Base-by-base conservation (phyloP, 2,329 filamentous ascomycete genomes). In the Gnomoniopsis smithogilvyi region DNA sequence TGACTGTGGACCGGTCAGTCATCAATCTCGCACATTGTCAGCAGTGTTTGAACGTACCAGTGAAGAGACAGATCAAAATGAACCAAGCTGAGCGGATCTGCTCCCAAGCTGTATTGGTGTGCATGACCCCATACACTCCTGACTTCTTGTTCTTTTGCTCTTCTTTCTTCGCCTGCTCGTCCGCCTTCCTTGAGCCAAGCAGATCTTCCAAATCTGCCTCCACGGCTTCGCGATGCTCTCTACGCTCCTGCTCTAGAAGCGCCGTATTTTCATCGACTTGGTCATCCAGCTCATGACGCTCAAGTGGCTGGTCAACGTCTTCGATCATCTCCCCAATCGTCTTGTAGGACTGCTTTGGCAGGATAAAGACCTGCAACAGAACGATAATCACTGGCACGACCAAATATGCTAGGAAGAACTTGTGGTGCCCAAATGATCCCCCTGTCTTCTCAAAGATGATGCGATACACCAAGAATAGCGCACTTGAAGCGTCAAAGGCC, bases 51-150 rank as follows among this genome's bases (percentile, higher is more conserved):
- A 15, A 64, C 68, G 76, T 81, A 84, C 70, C 65, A 6, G 91
- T 96, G 71, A 96, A 94, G 21, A 92, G 73, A 6, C 90, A 90
- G 66, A 96, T 90, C 41, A 96, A 80, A 19, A 92, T 78, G 71
- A 95, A 96, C 92, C 92, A 96, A 0, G 88, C 88, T 2, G 88
- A 91, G 8, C 76, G 72, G 64, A 96, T 89, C 73, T 97, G 93
- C 67, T 91, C 76, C 22, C 80, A 67, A 0, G 90, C 89, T 0
- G 88, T 84, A 64, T 80, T 79, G 53, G 86, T 86, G 69, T 96
- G 93, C 74, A 96, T 83, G 22, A 89, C 88, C 26, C 93, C 93
- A 90, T 91, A 96, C 36, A 96, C 90, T 4, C 91, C 92, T 19
- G 87, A 90, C 11, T 80, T 82, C 53, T 83, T 79, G 62, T 90